Percentiles rank a stretch among this genome's conserved stretches.
Conservation (phyloP, 345 rosid species). For the Melastoma malabathricum region DNA sequence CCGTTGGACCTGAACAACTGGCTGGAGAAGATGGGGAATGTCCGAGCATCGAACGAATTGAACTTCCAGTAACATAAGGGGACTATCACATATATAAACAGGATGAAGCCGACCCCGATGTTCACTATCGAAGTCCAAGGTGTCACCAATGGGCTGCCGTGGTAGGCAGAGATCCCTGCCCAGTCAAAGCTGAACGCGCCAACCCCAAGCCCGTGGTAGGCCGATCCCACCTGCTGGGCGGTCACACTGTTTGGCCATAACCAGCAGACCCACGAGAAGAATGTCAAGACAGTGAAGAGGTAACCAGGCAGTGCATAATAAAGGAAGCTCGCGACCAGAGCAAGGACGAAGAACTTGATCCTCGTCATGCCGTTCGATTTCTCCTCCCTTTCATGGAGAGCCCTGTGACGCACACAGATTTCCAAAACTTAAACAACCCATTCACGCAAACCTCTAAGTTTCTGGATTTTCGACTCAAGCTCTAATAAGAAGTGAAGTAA, state of each 20-base stretch:
- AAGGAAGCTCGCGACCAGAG: slow-evolving; percentile 50
- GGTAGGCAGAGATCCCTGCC: slow-evolving; percentile 99
- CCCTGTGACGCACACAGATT: slow-evolving; percentile 30
- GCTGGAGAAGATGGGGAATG: slow-evolving; percentile 87
- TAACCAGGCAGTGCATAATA: slow-evolving; percentile 87
- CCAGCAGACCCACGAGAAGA: slow-evolving; percentile 99
- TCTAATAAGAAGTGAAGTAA: not conserved
- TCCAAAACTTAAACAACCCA: not conserved
- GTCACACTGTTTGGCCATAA: slow-evolving; percentile 75
- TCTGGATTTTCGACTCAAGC: too few species aligned
- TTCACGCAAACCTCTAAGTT: not conserved
- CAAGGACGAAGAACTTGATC: slow-evolving; percentile 69
- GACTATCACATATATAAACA: slow-evolving; percentile 83
- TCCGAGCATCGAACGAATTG: slow-evolving; percentile 69
- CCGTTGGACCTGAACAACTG: slow-evolving; percentile 66
- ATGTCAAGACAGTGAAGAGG: slow-evolving; percentile 73
- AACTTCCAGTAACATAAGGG: slow-evolving; percentile 96
- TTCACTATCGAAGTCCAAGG: slow-evolving; percentile 89
- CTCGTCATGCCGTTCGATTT: slow-evolving; percentile 46
- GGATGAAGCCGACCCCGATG: slow-evolving; percentile 78
- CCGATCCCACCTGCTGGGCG: slow-evolving; percentile 96
- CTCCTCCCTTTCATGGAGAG: slow-evolving; percentile 79
- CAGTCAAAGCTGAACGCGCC: slow-evolving; percentile 95
- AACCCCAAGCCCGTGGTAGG: slow-evolving; percentile 85
- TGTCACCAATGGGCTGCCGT: slow-evolving; percentile 89